Conservation (phyloP, 2,329 filamentous ascomycete genomes). For the Arthrobotrys pseudoclavata region DNA sequence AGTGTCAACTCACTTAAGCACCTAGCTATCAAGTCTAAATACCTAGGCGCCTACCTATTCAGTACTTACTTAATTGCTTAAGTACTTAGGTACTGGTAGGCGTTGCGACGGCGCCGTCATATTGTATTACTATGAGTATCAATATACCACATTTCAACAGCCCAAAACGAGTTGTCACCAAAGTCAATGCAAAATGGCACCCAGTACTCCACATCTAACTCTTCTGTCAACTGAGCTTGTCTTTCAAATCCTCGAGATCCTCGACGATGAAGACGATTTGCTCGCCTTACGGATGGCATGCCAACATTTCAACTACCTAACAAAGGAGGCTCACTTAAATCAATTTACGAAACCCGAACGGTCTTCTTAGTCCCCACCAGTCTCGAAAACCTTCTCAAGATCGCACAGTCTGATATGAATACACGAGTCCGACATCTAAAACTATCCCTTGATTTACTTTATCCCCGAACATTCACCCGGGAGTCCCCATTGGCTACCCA, state of each 20-base stretch:
- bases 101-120: too few relatives aligned
- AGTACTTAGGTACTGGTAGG: too few relatives aligned
- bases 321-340: slow-evolving; percentile 8
- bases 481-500: not conserved
- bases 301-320: not conserved
- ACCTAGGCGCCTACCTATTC: too few relatives aligned
- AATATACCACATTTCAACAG: too few relatives aligned
- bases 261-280: slow-evolving; percentile 22
- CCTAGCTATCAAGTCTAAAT: too few relatives aligned
- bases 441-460: not conserved
- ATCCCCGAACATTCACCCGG: not conserved
- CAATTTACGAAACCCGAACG: slow-evolving; percentile 26
- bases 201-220: not conserved
- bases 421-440: slow-evolving; percentile 2
- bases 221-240: slow-evolving; percentile 23
- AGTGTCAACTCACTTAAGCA: too few relatives aligned
- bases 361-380: slow-evolving; percentile 11
- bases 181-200: not conserved
- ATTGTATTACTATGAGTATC: too few relatives aligned
- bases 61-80: too few relatives aligned
- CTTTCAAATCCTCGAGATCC: slow-evolving; percentile 1
- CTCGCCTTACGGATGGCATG: slow-evolving; percentile 25
- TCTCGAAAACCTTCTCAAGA: slow-evolving; percentile 23
- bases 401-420: slow-evolving; percentile 31
- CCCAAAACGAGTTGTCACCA: too few relatives aligned